Base-by-base conservation (phyloP, 192 early-diverging fungal species). In the Backusella liffmaniae region DNA sequence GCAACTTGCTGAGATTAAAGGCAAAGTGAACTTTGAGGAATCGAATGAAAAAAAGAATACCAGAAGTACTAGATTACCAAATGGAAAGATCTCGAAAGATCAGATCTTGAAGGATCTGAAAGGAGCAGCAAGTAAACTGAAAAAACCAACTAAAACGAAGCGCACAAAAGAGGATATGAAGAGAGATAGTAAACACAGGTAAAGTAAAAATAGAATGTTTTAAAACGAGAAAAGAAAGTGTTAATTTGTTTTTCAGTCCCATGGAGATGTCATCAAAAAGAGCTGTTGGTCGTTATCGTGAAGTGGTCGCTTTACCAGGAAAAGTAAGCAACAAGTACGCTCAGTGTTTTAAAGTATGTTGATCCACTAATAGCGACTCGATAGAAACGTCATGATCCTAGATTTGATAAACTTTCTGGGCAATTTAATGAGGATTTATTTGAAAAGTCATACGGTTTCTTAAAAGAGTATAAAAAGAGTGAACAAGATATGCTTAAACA, bases 371-470 rank as follows among this genome's bases (percentile, higher is more conserved):
- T 59, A 70, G 18, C 1, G 39, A 76, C 21, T 30, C 39, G 10
- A 29, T 77, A 90, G 90, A 93, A 92, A 90, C 82, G 87, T 9
- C 92, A 96, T 46, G 98, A 99, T 85, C 98, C 98, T 65, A 86
- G 98, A 66, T 99, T 99, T 78, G 96, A 97, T 80, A 88, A 87
- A 51, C 75, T 97, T 21, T 92, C 94, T 0, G 98, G 98, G 9
- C 90, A 94, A 70, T 87, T 96, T 66, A 98, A 99, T 83, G 90
- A 94, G 42, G 96, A 94, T 37, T 79, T 99, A 65, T 99, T 95
- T 81, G 90, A 96, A 77, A 93, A 94, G 73, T 94, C 96, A 3
- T 99, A 98, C 83, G 87, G 83, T 0, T 99, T 99, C 82, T 73
- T 99, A 29, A 86, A 93, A 35, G 90, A 95, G 41, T 94, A 95